These are phyloP conservation scores for Coriaria nepalensis DNA, from an alignment of 306 rosid species.

Conservation along the genomic window DNA sequence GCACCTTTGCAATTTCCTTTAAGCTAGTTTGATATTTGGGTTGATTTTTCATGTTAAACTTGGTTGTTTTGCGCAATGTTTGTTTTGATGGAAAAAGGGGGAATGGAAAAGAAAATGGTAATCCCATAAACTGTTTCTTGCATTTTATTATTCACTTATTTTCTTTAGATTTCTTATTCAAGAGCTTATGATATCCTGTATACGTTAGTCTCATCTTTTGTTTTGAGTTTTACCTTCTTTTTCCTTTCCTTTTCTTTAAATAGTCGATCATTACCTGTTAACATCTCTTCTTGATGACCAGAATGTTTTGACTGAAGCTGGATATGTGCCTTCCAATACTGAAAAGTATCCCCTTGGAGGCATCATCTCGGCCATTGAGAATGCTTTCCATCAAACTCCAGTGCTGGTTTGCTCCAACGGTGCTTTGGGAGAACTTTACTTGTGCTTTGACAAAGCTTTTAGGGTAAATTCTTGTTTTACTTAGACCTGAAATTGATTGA, in stretches of 20 bases:
- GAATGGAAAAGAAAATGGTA: too few species aligned
- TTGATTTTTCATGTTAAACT: too few species aligned
- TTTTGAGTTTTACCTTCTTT: background rate
- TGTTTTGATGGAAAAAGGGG: too few species aligned
- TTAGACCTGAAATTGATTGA: background rate
- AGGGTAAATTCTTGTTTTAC: slow-evolving; percentile 27
- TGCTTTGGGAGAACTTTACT: slow-evolving; percentile 53
- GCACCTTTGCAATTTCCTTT: too few species aligned
- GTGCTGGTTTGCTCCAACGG: slow-evolving; percentile 44
- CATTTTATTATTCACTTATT: too few species aligned
- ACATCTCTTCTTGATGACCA: slow-evolving; percentile 16
- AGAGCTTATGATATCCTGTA: background rate
- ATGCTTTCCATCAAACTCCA: slow-evolving; percentile 77
- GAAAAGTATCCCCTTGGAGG: slow-evolving; percentile 93
- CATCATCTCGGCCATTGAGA: slow-evolving; percentile 74
- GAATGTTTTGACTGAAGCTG: slow-evolving; percentile 65
- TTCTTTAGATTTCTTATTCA: too few species aligned
- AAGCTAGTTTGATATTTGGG: too few species aligned
- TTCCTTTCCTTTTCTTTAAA: too few species aligned
- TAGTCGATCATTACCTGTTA: background rate
- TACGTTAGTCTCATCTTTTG: background rate
- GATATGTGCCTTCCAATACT: slow-evolving; percentile 72
- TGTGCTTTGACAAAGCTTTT: slow-evolving; percentile 87
- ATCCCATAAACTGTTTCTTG: too few species aligned
- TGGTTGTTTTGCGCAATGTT: too few species aligned